Percentiles rank a stretch among this genome's conserved stretches.
phyloP scores from a whole-genome alignment of 2,329 filamentous ascomycete species.

The Ophiostoma sp. region DNA sequence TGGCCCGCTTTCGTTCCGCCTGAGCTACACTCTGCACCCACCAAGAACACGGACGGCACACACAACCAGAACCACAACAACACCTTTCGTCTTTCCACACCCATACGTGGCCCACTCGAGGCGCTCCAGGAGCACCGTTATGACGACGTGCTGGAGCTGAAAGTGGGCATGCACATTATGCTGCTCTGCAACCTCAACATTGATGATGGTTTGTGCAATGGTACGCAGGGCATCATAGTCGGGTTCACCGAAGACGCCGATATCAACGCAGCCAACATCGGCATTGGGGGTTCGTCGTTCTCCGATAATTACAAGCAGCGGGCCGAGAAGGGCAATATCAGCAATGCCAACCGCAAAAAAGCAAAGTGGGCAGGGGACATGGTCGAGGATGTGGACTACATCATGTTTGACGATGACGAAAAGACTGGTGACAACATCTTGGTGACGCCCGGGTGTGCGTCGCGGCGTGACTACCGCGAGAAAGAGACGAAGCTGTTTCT shows the following conservation, averaged over 20 bases:
- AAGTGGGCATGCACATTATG: slow-evolving; percentile 48
- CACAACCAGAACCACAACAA: neutral
- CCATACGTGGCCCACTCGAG: slow-evolving; percentile 31
- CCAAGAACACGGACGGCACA: neutral
- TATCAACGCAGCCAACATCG: neutral
- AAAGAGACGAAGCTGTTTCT: neutral
- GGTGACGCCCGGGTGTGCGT: neutral
- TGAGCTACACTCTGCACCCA: neutral
- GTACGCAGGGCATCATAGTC: slow-evolving; percentile 42
- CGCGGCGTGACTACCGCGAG: neutral
- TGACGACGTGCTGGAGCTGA: slow-evolving; percentile 41
- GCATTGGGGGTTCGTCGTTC: neutral
- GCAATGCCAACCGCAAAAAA: neutral
- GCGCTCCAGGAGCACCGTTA: slow-evolving; percentile 44
- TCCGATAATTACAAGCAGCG: neutral
- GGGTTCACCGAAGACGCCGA: slow-evolving; percentile 38
- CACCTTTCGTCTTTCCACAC: neutral
- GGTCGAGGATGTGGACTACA: neutral
- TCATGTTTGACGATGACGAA: neutral
- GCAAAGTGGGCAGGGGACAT: slow-evolving; percentile 17
- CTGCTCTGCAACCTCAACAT: slow-evolving; percentile 47
- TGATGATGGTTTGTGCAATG: slow-evolving; percentile 40
- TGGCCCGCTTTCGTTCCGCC: neutral
- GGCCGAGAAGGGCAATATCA: slow-evolving; percentile 29
- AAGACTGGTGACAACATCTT: neutral